Evolutionary conservation across 352 stramenopile species (phyloP), one percentile per base, ranked within the genome.

Genomic region (Pythium folliculosum): DNA sequence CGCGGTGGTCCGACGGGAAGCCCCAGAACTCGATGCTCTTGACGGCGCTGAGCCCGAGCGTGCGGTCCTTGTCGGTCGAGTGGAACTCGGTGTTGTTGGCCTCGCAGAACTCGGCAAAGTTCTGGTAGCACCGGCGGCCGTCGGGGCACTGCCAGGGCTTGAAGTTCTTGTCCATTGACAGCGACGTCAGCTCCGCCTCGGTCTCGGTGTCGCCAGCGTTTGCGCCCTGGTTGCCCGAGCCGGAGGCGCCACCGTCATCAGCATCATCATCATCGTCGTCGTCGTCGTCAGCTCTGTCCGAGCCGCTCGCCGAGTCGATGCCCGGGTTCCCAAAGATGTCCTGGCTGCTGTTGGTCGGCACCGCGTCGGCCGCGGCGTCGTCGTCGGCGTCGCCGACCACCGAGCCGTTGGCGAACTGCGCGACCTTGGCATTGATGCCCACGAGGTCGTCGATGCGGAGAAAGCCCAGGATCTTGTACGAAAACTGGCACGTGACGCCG

Each of bases 391-490:
- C 48, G 13, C 40, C 48, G 50, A 44, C n/a, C 12, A 23, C 25
- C 5, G 21, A 60, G 23, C 23, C 12, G 60, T 47, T 62, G 38
- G 14, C 55, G 27, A 68, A 56, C 51, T 78, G 74, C 13, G 17
- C 55, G 27, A 70, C 59, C 54, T 78, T 74, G 17, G n/a, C 55
- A 10, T 71, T 81, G 76, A 92, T 92, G n/a, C 84, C 84, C 17
- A 92, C 84, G 30, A 92, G 70, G 45, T 87, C 71, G 61, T 92
- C 84, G 53, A 92, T 87, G 22, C 59, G 72, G 21, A 92, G 22
- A 47, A 76, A 90, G 0, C 84, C 78, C 13, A 92, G 69, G 69
- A 90, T 84, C 43, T 73, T 79, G 69, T 85, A 82, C 44, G 76
- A 76, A 60, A 80, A 90, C 35, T 75, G 77, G 71, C 81, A 90